Conservation (phyloP, 805 yeast genomes). For the Ogataea nitratoaversa region DNA sequence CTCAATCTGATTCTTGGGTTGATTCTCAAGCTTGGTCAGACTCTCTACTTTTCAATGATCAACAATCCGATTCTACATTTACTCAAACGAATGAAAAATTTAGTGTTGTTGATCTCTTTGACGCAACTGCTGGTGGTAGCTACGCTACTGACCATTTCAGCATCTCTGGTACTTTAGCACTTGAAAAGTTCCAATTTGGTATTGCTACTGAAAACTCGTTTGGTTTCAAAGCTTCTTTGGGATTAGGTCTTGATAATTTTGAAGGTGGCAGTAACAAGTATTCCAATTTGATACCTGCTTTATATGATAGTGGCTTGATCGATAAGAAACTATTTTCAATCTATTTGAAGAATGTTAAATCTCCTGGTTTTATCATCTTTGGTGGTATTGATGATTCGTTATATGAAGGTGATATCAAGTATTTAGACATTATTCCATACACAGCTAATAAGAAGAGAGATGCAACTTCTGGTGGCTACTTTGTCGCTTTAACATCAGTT, state of each 20-base stretch:
- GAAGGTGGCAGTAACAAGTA: conserved; percentile 8
- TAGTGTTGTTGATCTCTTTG: conserved; percentile 8
- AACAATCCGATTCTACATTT: conserved; percentile 12
- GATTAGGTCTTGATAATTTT: conserved; percentile 15
- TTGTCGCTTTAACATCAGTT: conserved; percentile 12
- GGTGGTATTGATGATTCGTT: conserved; percentile 32
- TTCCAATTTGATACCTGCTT: conserved; percentile 19
- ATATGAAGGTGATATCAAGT: conserved; percentile 19
- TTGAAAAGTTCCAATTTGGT: conserved; percentile 18
- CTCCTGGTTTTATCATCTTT: conserved; percentile 26
- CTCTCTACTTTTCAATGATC: neutral
- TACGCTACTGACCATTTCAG: conserved; percentile 17
- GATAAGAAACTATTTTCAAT: conserved; percentile 25
- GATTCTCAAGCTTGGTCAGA: conserved; percentile 6
- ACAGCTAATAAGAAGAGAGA: conserved; percentile 5
- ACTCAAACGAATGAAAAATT: conserved; percentile 7
- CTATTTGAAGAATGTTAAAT: conserved; percentile 21
- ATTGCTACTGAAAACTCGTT: conserved; percentile 14
- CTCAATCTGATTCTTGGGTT: conserved; percentile 30
- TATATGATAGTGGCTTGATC: conserved; percentile 27
- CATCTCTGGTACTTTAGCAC: conserved; percentile 8
- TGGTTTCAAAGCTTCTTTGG: conserved; percentile 16
- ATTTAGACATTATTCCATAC: conserved; percentile 12
- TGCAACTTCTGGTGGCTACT: conserved; percentile 12
- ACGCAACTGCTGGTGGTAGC: conserved; percentile 13